phyloP scores from a whole-genome alignment of 106 monocot genomes.

The Acorus calamus region DNA sequence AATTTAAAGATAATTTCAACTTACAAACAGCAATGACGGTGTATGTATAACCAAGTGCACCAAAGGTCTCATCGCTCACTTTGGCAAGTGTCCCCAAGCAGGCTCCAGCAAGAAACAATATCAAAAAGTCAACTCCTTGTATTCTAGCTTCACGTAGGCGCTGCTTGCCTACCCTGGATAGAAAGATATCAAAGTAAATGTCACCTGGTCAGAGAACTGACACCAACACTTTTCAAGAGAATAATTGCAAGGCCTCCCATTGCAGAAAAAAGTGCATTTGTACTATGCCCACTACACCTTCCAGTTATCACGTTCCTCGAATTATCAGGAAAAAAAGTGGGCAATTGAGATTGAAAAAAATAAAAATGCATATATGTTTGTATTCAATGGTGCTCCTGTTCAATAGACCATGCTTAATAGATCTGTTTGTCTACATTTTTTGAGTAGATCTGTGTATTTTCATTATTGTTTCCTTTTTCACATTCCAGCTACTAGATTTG shows the following conservation, averaged over 20 bases:
- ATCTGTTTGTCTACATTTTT: too few relatives aligned
- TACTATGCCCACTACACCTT: too few relatives aligned
- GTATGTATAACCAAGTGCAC: conserved; percentile 62
- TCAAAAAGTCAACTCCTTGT: conserved; percentile 67
- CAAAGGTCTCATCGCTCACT: conserved; percentile 69
- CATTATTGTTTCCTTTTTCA: too few relatives aligned
- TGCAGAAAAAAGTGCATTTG: too few relatives aligned
- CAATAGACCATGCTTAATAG: too few relatives aligned
- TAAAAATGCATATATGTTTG: too few relatives aligned
- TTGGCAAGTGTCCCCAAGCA: conserved; percentile 75
- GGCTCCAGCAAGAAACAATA: conserved; percentile 65
- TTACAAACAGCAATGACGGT: conserved; percentile 90
- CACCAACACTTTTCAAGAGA: neutral
- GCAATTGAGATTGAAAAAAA: too few relatives aligned
- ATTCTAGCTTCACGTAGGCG: conserved; percentile 71
- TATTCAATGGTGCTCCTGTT: too few relatives aligned
- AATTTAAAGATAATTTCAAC: conserved; percentile 8
- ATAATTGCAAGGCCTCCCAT: neutral
- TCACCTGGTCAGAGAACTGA: neutral
- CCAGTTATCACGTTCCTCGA: too few relatives aligned
- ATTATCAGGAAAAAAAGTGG: too few relatives aligned
- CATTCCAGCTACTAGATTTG: too few relatives aligned
- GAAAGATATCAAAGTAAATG: neutral
- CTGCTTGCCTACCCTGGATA: conserved; percentile 57
- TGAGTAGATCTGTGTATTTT: too few relatives aligned